Conservation (phyloP, 2,329 filamentous ascomycete species). For the Clonostachys sp. region DNA sequence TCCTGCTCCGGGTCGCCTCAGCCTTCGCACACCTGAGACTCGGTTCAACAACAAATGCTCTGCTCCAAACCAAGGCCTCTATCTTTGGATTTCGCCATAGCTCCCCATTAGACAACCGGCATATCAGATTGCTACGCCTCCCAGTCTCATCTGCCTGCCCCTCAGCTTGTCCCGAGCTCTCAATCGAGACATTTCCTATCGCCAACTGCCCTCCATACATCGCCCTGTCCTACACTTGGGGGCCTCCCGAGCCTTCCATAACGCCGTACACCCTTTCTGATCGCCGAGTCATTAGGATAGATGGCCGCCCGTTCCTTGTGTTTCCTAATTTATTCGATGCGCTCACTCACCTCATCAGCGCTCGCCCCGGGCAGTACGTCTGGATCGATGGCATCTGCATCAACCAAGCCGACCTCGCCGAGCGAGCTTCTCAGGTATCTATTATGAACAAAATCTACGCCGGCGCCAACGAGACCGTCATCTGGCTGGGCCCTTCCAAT, state of each 20-base stretch:
- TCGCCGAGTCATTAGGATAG: conserved; percentile 3
- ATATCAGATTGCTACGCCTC: conserved; percentile 10
- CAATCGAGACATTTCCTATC: conserved; percentile 9
- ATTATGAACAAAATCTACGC: conserved; percentile 14
- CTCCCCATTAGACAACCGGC: conserved; percentile 4
- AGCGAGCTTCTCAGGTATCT: conserved; percentile 9
- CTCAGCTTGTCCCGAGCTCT: conserved; percentile 3
- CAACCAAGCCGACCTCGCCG: conserved; percentile 9
- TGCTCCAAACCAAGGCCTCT: neutral
- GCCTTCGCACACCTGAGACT: too few species aligned
- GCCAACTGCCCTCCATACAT: conserved; percentile 9
- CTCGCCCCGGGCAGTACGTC: conserved; percentile 7
- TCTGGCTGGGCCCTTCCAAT: conserved; percentile 12
- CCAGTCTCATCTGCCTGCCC: conserved; percentile 4
- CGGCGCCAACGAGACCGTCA: conserved; percentile 8
- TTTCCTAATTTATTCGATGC: conserved; percentile 9
- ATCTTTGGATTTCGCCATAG: conserved; percentile 3
- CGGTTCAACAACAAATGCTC: neutral
- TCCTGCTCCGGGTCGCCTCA: too few species aligned
- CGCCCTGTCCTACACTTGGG: conserved; percentile 17
- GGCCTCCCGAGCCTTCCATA: neutral
- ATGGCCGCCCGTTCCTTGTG: conserved; percentile 7
- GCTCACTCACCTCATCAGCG: conserved; percentile 4
- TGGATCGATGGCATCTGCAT: conserved; percentile 17
- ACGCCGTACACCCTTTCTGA: neutral